Conservation (phyloP, 2,329 filamentous ascomycete species). For the Cladosporium halotolerans region DNA sequence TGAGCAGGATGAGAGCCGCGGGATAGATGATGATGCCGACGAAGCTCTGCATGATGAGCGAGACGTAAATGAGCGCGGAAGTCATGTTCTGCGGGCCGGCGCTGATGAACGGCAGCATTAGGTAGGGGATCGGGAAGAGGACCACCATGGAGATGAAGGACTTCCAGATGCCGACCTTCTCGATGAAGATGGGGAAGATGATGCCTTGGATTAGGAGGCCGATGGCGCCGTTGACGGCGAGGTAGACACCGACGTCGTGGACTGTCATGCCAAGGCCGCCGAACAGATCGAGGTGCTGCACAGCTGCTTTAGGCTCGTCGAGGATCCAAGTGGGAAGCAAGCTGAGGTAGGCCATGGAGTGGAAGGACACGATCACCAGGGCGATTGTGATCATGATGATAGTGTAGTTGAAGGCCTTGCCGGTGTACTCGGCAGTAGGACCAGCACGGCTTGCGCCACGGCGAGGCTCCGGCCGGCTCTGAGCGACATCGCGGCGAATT, state of each 20-base stretch:
- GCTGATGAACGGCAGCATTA: constrained; percentile 60
- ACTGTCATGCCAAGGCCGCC: constrained; percentile 60
- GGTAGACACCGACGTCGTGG: constrained; percentile 58
- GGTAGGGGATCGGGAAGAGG: constrained; percentile 58
- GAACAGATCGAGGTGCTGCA: constrained; percentile 28
- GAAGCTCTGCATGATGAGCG: constrained; percentile 57
- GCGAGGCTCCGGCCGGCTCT: constrained; percentile 16
- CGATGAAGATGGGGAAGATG: constrained; percentile 58
- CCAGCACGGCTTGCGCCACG: constrained; percentile 4
- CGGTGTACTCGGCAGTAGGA: constrained; percentile 26
- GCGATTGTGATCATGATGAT: constrained; percentile 69
- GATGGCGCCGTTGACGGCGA: constrained; percentile 61
- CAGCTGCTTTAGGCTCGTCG: constrained; percentile 52
- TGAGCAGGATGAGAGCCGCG: constrained; percentile 60
- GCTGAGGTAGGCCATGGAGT: constrained; percentile 88
- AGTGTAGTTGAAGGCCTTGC: constrained; percentile 51
- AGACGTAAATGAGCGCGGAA: constrained; percentile 55
- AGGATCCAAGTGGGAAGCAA: constrained; percentile 85
- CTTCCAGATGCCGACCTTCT: constrained; percentile 58
- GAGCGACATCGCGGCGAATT: constrained; percentile 39
- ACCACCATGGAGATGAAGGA: constrained; percentile 57
- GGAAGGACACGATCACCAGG: constrained; percentile 80
- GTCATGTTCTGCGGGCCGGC: constrained; percentile 47
- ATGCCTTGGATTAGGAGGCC: constrained; percentile 65
- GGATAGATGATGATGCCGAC: constrained; percentile 63